These are phyloP conservation scores for Candida ficus DNA, from an alignment of 805 yeast species.

Conservation along the genomic window DNA sequence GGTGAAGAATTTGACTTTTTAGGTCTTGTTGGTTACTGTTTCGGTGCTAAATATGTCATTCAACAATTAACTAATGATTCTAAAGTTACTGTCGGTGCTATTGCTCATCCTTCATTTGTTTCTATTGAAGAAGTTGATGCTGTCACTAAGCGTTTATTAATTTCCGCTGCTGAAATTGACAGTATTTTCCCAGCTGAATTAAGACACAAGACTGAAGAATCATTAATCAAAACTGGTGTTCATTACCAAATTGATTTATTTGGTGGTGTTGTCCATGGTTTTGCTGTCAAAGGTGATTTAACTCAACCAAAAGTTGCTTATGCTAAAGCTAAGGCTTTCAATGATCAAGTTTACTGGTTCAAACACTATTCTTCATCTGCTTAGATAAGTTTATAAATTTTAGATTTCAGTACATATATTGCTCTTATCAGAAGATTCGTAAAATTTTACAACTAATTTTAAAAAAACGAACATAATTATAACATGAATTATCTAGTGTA, in stretches of 20 bases:
- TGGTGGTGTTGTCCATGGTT: constrained; percentile 71
- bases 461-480: no score
- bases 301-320: constrained; percentile 45
- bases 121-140: constrained; percentile 57
- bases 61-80: constrained; percentile 39
- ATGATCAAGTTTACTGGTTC: constrained; percentile 30
- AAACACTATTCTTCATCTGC: constrained; percentile 5
- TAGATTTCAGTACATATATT: no score
- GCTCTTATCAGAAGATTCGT: no score
- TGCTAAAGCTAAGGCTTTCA: constrained; percentile 62
- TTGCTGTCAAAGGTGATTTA: constrained; percentile 71
- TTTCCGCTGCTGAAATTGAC: constrained; percentile 76
- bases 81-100: constrained; percentile 54
- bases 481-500: no score
- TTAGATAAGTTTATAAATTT: not conserved
- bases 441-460: no score
- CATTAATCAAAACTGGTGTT: constrained; percentile 47
- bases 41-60: constrained; percentile 69
- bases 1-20: constrained; percentile 43
- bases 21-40: constrained; percentile 74
- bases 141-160: constrained; percentile 47
- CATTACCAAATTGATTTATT: constrained; percentile 58
- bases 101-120: constrained; percentile 83
- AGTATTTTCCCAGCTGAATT: constrained; percentile 54
- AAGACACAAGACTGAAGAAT: constrained; percentile 56